A percentile compares a stretch with the other conserved stretches of the same genome.
These are phyloP conservation scores for Aureobasidium pullulans DNA, from an alignment of 2,329 filamentous ascomycete species.

Conservation along the genomic window DNA sequence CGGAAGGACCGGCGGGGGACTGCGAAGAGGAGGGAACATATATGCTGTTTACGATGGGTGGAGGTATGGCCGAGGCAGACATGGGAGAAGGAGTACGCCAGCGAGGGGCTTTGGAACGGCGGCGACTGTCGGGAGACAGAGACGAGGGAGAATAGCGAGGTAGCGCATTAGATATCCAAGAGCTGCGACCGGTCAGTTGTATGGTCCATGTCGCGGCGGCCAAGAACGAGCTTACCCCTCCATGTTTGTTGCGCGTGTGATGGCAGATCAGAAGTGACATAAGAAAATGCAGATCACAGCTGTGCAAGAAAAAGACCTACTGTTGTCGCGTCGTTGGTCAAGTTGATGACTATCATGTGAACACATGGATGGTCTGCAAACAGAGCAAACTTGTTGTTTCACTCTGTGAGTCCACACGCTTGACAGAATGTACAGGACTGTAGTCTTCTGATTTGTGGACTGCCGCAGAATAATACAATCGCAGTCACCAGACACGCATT, in stretches of 20 bases:
- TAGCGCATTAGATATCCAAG: conserved; percentile 11
- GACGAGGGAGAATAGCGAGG: conserved; percentile 8
- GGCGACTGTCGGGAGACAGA: conserved; percentile 4
- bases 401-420: too few relatives aligned
- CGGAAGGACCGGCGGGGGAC: background rate
- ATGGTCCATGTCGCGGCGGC: background rate
- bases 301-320: background rate
- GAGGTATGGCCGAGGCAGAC: conserved; percentile 28
- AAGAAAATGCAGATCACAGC: background rate
- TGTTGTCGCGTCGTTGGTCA: background rate
- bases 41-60: conserved; percentile 28
- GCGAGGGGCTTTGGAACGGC: conserved; percentile 20
- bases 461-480: too few relatives aligned
- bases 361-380: conserved; percentile 10
- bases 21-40: conserved; percentile 16
- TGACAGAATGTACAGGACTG: background rate
- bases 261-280: background rate
- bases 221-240: background rate
- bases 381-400: background rate
- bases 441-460: background rate
- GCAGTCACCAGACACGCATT: background rate
- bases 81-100: conserved; percentile 28
- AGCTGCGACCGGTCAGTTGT: conserved; percentile 7
- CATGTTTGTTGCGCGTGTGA: background rate
- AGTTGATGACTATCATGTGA: conserved; percentile 4